Evolutionary conservation across 2,329 filamentous ascomycete species (phyloP).

Genomic region (Fusarium longipes): DNA sequence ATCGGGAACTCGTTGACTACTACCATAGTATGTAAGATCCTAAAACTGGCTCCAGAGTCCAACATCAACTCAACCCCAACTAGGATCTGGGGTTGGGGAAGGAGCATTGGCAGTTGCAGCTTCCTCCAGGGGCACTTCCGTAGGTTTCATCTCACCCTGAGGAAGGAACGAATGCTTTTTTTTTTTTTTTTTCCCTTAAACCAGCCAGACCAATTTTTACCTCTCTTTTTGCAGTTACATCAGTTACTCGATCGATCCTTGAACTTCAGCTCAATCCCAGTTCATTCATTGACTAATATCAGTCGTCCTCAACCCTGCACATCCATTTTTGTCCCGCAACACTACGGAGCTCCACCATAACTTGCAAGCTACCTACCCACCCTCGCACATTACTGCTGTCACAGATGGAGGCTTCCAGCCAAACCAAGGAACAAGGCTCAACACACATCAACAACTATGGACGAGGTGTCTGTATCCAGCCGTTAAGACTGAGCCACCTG

Average conservation of each 20-base stretch:
- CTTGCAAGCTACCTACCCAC: not conserved
- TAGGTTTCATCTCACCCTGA: not conserved
- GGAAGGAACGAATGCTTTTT: not conserved
- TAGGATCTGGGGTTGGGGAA: conserved; percentile 35
- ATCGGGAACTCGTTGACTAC: not conserved
- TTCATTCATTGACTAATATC: conserved; percentile 7
- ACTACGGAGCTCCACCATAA: conserved; percentile 1
- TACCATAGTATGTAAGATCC: not conserved
- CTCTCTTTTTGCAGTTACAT: not conserved
- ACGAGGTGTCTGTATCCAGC: not conserved
- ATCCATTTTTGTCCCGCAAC: conserved; percentile 1
- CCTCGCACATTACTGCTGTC: not conserved
- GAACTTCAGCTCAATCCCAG: conserved; percentile 8
- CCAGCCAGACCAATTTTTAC: not conserved
- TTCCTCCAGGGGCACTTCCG: not conserved
- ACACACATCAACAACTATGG: not conserved
- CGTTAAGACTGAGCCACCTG: not conserved
- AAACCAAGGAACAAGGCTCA: conserved; percentile 16
- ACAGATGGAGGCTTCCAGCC: not conserved
- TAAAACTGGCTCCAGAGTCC: conserved; percentile 16
- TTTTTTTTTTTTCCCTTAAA: not conserved
- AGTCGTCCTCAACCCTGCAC: not conserved
- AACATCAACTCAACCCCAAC: conserved; percentile 11
- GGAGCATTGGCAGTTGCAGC: conserved; percentile 18
- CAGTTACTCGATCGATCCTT: conserved; percentile 5